phyloP scores from a whole-genome alignment of 2,329 filamentous ascomycete genomes.

The Exserohilum turcica region DNA sequence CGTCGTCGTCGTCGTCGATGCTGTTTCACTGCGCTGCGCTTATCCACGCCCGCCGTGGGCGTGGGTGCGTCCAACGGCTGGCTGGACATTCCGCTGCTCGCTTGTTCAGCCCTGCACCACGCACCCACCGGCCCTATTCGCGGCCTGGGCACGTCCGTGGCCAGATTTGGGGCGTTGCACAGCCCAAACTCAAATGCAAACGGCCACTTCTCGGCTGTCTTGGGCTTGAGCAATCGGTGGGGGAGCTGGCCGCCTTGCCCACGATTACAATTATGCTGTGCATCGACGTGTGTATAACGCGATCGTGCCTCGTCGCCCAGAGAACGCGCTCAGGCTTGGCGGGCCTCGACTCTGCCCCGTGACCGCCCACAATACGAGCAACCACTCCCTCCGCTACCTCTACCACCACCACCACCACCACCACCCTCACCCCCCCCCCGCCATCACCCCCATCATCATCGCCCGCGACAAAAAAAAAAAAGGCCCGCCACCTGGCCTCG shows the following conservation, averaged over 20 bases:
- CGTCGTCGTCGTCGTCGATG: too few species aligned
- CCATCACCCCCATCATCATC: too few species aligned
- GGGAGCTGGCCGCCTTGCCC: neutral
- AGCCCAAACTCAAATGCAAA: neutral
- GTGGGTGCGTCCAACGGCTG: too few species aligned
- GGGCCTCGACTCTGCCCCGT: too few species aligned
- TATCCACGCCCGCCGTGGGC: neutral
- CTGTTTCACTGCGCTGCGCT: neutral
- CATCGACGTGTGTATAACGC: neutral
- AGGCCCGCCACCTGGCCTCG: too few species aligned
- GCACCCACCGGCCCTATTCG: conserved; percentile 1
- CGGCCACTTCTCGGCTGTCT: neutral
- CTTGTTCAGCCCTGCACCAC: neutral
- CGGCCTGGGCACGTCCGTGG: neutral
- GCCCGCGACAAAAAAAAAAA: too few species aligned
- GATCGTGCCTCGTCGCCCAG: neutral
- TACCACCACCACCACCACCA: too few species aligned
- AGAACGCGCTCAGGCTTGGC: too few species aligned
- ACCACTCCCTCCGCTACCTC: too few species aligned
- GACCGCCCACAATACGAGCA: too few species aligned
- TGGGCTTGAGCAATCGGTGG: neutral
- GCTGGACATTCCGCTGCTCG: too few species aligned
- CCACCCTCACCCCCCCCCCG: too few species aligned
- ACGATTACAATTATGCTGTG: neutral
- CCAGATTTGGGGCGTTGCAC: conserved; percentile 2